These are phyloP conservation scores for Candida arabinofermentans DNA, from an alignment of 805 yeast genomes.

Conservation along the genomic window DNA sequence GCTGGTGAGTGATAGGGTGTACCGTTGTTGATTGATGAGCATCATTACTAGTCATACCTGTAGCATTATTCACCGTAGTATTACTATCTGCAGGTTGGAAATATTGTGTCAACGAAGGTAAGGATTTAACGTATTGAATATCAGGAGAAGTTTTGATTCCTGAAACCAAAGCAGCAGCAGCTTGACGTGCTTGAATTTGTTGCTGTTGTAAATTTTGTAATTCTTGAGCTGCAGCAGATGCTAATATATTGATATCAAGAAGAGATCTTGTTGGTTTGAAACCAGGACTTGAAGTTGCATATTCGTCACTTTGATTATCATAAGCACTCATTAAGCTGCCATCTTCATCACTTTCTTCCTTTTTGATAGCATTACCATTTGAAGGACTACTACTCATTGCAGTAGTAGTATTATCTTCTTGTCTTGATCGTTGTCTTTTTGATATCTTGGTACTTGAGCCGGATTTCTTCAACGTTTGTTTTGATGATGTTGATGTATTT, in stretches of 20 bases:
- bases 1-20: conserved; percentile 7
- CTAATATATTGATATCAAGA: conserved; percentile 47
- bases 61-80: conserved; percentile 32
- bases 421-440: conserved; percentile 3
- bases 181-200: conserved; percentile 18
- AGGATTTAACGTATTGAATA: conserved; percentile 42
- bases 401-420: not conserved
- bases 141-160: conserved; percentile 12
- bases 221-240: conserved; percentile 54
- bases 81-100: conserved; percentile 27
- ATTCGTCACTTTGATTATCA: conserved; percentile 16
- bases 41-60: conserved; percentile 24
- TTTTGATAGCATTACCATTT: not conserved
- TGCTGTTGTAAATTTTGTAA: conserved; percentile 37
- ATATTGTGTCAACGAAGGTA: conserved; percentile 50
- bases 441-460: conserved; percentile 15
- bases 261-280: conserved; percentile 19
- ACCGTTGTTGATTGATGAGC: conserved; percentile 13
- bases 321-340: conserved; percentile 7
- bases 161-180: conserved; percentile 18
- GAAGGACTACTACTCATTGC: not conserved
- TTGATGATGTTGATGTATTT: conserved; percentile 24
- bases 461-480: conserved; percentile 16
- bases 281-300: conserved; percentile 1
- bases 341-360: conserved; percentile 19